These are phyloP conservation scores for Argentina anserina DNA, from an alignment of 306 rosid species.

Conservation along the genomic window DNA sequence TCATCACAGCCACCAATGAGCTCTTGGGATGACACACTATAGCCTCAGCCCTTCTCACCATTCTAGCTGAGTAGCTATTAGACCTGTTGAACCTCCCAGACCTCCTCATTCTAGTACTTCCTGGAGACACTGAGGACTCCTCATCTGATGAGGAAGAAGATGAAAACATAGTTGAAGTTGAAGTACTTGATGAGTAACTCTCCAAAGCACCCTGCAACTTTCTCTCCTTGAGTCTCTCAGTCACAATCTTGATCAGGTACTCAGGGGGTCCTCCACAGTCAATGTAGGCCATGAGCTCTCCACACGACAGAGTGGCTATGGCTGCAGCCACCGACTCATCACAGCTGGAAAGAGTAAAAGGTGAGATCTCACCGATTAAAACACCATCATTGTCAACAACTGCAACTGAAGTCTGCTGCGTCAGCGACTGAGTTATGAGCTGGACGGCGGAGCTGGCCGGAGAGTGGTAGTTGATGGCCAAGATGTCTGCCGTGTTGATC, in stretches of 20 bases:
- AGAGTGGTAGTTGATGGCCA: slow-evolving; percentile 67
- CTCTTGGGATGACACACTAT: slow-evolving; percentile 89
- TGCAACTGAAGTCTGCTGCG: slow-evolving; percentile 76
- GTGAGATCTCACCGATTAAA: slow-evolving; percentile 89
- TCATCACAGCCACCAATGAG: slow-evolving; percentile 88
- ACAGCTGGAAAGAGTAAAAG: slow-evolving; percentile 68
- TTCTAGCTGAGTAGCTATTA: slow-evolving; percentile 72
- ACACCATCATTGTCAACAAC: slow-evolving; percentile 60
- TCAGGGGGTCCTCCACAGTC: slow-evolving; percentile 91
- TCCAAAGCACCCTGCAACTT: slow-evolving; percentile 58
- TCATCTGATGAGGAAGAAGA: slow-evolving; percentile 77
- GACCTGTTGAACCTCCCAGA: slow-evolving; percentile 60
- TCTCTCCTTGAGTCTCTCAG: slow-evolving; percentile 59
- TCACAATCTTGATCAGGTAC: slow-evolving; percentile 60
- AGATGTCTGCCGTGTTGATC: slow-evolving; percentile 45
- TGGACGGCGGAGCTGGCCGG: slow-evolving; percentile 65
- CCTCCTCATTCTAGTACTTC: slow-evolving; percentile 24
- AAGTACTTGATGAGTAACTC: slow-evolving; percentile 38
- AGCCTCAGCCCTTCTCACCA: slow-evolving; percentile 81
- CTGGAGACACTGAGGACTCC: slow-evolving; percentile 46
- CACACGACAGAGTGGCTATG: slow-evolving; percentile 62
- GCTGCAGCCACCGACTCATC: slow-evolving; percentile 81
- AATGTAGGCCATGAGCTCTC: slow-evolving; percentile 92
- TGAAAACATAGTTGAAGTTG: slow-evolving; percentile 5
- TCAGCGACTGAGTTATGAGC: slow-evolving; percentile 56